phyloP scores from a whole-genome alignment of 345 rosid genomes.

The Turritis glabra region DNA sequence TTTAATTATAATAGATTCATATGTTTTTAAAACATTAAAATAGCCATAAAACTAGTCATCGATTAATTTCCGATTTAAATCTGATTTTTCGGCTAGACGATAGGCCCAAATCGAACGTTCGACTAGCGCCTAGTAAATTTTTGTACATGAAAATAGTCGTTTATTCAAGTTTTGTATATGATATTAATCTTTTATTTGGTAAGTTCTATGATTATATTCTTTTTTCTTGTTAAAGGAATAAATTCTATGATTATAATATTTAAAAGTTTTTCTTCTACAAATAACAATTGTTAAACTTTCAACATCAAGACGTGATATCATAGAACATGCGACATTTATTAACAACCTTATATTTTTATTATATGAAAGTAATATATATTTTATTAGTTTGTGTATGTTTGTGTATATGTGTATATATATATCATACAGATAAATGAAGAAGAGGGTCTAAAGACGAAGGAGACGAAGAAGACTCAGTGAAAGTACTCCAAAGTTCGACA shows the following conservation, averaged over 20 bases:
- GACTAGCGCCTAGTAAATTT: too few relatives aligned
- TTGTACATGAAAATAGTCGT: too few relatives aligned
- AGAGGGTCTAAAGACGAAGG: conserved; percentile 67
- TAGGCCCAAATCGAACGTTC: too few relatives aligned
- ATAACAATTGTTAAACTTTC: neutral
- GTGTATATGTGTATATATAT: conserved; percentile 19
- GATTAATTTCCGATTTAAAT: too few relatives aligned
- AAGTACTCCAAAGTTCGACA: conserved; percentile 62
- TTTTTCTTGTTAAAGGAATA: too few relatives aligned
- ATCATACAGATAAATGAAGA: conserved; percentile 73
- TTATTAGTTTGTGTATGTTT: conserved; percentile 7
- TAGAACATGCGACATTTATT: neutral
- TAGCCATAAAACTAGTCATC: too few relatives aligned
- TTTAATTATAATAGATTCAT: too few relatives aligned
- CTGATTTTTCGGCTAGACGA: too few relatives aligned
- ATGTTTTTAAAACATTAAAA: too few relatives aligned
- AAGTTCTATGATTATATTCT: neutral
- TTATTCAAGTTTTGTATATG: neutral
- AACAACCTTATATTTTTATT: neutral
- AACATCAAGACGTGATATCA: neutral
- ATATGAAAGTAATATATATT: conserved; percentile 3
- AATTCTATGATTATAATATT: neutral
- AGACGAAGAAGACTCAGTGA: conserved; percentile 58
- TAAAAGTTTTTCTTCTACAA: neutral
- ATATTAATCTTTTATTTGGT: neutral